phyloP scores from a whole-genome alignment of 2,329 filamentous ascomycete species.

The Zopfia rhizophila region DNA sequence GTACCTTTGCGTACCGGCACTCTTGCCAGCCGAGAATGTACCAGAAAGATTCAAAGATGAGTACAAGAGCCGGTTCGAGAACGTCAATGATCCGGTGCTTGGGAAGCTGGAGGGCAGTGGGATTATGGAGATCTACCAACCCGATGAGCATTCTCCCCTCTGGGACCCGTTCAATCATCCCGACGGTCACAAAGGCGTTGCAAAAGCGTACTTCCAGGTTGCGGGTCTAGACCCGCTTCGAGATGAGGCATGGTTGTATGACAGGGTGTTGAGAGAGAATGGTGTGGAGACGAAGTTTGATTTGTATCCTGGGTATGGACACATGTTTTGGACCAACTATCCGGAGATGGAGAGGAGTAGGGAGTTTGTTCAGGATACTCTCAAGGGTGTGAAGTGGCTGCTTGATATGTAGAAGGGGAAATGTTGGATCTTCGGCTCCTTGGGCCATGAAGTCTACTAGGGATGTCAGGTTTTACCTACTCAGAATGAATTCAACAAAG shows the following conservation, averaged over 20 bases:
- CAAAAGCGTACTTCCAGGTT: conserved; percentile 60
- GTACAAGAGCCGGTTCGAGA: conserved; percentile 51
- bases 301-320: conserved; percentile 55
- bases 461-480: too few relatives aligned
- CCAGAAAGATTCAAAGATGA: conserved; percentile 54
- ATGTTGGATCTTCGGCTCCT: too few relatives aligned
- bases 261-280: conserved; percentile 50
- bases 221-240: conserved; percentile 61
- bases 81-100: conserved; percentile 34
- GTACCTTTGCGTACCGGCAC: conserved; percentile 59
- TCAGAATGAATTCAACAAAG: too few relatives aligned
- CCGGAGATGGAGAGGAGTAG: conserved; percentile 35
- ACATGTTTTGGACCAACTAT: conserved; percentile 55
- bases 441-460: too few relatives aligned
- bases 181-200: conserved; percentile 51
- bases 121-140: conserved; percentile 34
- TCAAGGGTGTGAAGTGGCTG: conserved; percentile 43
- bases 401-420: conserved; percentile 26
- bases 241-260: conserved; percentile 62
- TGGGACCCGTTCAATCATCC: conserved; percentile 49
- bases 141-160: conserved; percentile 39
- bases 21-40: conserved; percentile 54
- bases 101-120: conserved; percentile 19
- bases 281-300: conserved; percentile 55
- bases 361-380: conserved; percentile 38